Evolutionary conservation across 2,329 filamentous ascomycete genomes (phyloP).

Genomic region (Septoria linicola): DNA sequence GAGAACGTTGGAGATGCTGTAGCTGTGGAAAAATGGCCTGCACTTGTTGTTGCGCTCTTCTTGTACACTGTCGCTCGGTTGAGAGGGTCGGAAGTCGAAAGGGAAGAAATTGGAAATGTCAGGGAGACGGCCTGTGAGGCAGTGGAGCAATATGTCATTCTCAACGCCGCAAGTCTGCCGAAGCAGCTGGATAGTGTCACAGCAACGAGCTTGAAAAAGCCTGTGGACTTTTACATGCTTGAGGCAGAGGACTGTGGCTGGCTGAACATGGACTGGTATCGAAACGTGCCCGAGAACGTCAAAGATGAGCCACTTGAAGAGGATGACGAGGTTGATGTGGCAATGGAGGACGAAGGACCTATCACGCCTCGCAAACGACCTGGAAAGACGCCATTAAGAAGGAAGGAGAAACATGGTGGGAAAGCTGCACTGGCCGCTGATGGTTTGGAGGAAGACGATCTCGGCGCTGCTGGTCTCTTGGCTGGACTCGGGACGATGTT

Average conservation of each 20-base stretch:
- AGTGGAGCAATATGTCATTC: slow-evolving; percentile 8
- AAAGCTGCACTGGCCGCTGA: slow-evolving; percentile 20
- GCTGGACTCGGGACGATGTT: slow-evolving; percentile 66
- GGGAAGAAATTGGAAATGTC: slow-evolving; percentile 9
- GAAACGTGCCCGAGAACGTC: slow-evolving; percentile 27
- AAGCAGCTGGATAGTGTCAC: slow-evolving; percentile 8
- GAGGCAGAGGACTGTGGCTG: slow-evolving; percentile 28
- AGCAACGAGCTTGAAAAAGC: slow-evolving; percentile 7
- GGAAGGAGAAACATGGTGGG: slow-evolving; percentile 37
- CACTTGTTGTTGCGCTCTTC: slow-evolving; percentile 21
- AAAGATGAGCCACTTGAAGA: slow-evolving; percentile 38
- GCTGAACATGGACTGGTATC: slow-evolving; percentile 31
- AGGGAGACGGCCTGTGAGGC: slow-evolving; percentile 12
- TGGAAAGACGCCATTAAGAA: slow-evolving; percentile 38
- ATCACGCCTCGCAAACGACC: slow-evolving; percentile 23
- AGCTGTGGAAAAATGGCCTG: slow-evolving; percentile 21
- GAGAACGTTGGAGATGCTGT: slow-evolving; percentile 10
- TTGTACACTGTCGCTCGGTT: slow-evolving; percentile 18
- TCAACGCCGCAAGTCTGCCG: slow-evolving; percentile 10
- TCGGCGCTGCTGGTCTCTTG: slow-evolving; percentile 38
- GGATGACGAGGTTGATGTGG: slow-evolving; percentile 16
- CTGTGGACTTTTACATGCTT: slow-evolving; percentile 25
- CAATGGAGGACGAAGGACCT: slow-evolving; percentile 9
- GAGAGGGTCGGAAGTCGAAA: slow-evolving; percentile 13
- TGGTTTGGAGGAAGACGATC: slow-evolving; percentile 23